Percentiles rank a stretch among this genome's conserved stretches.
Conservation (phyloP, 306 rosid genomes). For the Cicer yamashitae region DNA sequence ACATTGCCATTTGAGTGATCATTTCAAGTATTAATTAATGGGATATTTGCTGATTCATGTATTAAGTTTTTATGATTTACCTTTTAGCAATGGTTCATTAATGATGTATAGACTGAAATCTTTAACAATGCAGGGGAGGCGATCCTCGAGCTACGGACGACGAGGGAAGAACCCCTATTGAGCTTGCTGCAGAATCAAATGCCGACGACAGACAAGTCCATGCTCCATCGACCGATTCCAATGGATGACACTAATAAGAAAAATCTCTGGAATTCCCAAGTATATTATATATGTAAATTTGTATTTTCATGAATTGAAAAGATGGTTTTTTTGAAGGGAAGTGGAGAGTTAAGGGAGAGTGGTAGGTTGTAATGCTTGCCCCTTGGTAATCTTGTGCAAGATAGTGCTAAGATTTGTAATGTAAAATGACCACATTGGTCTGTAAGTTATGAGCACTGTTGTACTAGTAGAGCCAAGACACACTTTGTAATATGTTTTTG, state of each 20-base stretch:
- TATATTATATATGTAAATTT: conserved; percentile 67
- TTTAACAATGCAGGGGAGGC: conserved; percentile 77
- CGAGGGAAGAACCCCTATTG: conserved; percentile 83
- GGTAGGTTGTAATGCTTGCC: conserved; percentile 75
- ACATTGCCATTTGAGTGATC: conserved; percentile 17
- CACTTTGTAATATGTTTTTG: conserved; percentile 56
- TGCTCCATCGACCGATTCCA: conserved; percentile 66
- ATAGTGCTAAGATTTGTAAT: conserved; percentile 57
- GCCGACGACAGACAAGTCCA: conserved; percentile 66
- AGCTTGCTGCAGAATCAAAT: conserved; percentile 75
- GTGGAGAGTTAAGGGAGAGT: conserved; percentile 56
- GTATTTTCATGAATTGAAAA: conserved; percentile 57
- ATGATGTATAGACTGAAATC: conserved; percentile 39
- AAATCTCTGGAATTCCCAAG: conserved; percentile 43
- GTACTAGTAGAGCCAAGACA: conserved; percentile 47
- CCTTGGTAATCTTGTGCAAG: conserved; percentile 58
- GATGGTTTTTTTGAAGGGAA: conserved; percentile 60
- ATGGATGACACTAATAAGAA: conserved; percentile 58
- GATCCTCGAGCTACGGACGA: conserved; percentile 83
- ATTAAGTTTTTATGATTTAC: conserved; percentile 6
- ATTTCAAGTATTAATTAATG: conserved; percentile 9
- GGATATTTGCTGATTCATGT: conserved; percentile 8
- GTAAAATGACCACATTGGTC: conserved; percentile 67
- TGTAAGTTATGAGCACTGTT: conserved; percentile 46
- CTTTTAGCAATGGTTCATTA: not conserved